phyloP scores from a whole-genome alignment of 139 green algal genomes.

The Chlorella sp. region DNA sequence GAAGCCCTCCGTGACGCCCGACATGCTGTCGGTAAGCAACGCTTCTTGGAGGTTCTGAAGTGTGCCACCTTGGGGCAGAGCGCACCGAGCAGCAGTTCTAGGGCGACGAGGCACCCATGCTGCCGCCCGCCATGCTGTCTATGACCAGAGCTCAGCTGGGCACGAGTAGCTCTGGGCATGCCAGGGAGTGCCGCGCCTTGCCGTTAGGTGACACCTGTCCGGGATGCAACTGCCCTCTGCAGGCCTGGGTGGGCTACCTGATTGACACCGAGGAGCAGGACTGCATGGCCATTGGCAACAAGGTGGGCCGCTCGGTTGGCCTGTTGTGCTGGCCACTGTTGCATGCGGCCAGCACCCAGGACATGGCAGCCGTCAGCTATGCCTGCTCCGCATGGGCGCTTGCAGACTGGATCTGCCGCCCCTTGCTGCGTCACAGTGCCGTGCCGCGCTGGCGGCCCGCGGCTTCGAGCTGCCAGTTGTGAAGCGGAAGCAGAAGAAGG shows the following conservation, averaged over 20 bases:
- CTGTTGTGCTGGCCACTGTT: neutral
- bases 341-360: neutral
- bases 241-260: constrained; percentile 27
- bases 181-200: neutral
- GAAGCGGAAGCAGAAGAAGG: neutral
- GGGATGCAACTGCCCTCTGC: neutral
- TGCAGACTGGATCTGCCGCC: too few relatives aligned
- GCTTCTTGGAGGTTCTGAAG: neutral
- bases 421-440: too few relatives aligned
- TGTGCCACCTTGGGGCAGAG: too few relatives aligned
- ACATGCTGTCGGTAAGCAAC: constrained; percentile 12
- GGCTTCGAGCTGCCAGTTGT: constrained; percentile 30
- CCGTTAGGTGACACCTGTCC: neutral
- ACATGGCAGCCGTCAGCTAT: too few relatives aligned
- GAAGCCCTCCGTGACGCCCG: constrained; percentile 42
- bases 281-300: neutral
- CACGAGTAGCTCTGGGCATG: neutral
- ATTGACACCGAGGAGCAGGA: constrained; percentile 7
- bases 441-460: constrained; percentile 1
- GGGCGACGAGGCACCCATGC: too few relatives aligned
- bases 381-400: neutral
- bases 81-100: too few relatives aligned
- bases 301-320: neutral
- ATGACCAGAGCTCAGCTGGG: neutral
- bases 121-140: neutral